Base-by-base conservation (phyloP, 2,329 filamentous ascomycete genomes). In the Microsporum canis region DNA sequence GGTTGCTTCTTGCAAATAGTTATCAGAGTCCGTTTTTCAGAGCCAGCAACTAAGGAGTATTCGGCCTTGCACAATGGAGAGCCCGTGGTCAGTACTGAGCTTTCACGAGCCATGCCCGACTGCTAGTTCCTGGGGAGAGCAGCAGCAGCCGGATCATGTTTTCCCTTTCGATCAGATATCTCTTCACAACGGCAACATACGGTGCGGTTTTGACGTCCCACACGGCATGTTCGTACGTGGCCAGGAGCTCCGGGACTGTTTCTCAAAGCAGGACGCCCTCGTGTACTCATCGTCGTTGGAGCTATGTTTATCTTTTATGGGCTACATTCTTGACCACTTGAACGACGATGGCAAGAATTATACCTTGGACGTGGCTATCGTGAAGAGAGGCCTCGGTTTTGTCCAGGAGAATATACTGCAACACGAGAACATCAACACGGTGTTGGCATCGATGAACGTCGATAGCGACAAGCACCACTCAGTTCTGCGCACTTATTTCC, bases 401-500 rank as follows among this genome's bases (percentile, higher is more conserved):
- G 14, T 47, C 29, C 57, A 49, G 36, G 33, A 49, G 3, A 27
- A 59, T 29, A 31, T 59, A 29, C 27, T 59, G 2, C 12, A 33
- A 7, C 31, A 34, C 34, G 57, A 59, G 36, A 59, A 59, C 29
- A 59, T 59, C 41, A 29, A 59, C 36, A 49, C 57, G 2, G 38
- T 36, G 3, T 41, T 49, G 57, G 27, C 39, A 59, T 59, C 57
- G 14, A 34, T 29, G 14, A 14, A 33, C 17, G 27, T 3, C 7
- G 41, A 34, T 17, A 59, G 17, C 8, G 10, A 14, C 12, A 47
- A 3, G 6, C 38, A 47, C 31, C 17, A 7, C 45, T 31, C 57
- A 3, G 29, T 59, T 47, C 62, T 61, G 39, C 62, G 39, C 5
- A 67, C 58, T 62, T 67, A 64, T 62, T 65, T 66, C 45, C 63